Conservation (phyloP, 306 rosid genomes). For the Styphnolobium japonicum region DNA sequence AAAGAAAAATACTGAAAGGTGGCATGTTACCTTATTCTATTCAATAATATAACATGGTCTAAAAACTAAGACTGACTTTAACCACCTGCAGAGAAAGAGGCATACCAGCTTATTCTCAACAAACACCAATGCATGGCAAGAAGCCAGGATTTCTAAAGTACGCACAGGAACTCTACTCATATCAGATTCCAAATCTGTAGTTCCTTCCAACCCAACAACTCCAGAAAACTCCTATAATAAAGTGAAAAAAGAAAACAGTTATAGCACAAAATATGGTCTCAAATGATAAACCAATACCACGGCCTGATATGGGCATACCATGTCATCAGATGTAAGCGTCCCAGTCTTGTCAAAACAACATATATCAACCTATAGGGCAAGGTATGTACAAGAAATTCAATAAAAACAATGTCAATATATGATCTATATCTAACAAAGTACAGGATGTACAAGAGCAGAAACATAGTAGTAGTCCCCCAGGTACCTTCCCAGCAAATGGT, state of each 20-base stretch:
- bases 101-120: slow-evolving; percentile 98
- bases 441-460: slow-evolving; percentile 16
- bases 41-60: background rate
- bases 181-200: slow-evolving; percentile 72
- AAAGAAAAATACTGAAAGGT: background rate
- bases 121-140: slow-evolving; percentile 97
- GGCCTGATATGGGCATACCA: slow-evolving; percentile 54
- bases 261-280: background rate
- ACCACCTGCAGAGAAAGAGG: background rate
- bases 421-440: background rate
- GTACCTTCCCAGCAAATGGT: slow-evolving; percentile 99
- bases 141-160: slow-evolving; percentile 87
- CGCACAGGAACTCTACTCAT: slow-evolving; percentile 60
- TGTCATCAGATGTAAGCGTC: slow-evolving; percentile 98
- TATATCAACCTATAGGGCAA: slow-evolving; percentile 83
- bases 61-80: background rate
- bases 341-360: slow-evolving; percentile 99
- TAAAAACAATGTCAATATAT: slow-evolving; percentile 7
- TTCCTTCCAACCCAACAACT: slow-evolving; percentile 67
- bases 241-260: slow-evolving; percentile 15
- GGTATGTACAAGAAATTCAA: slow-evolving; percentile 19
- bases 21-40: background rate
- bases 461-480: slow-evolving; percentile 16
- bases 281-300: slow-evolving; percentile 8
- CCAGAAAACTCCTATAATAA: slow-evolving; percentile 83